Conservation (phyloP, 129 eudicot genomes). For the Daucus carota region DH1_v3.0 NC_030386.2:4821001-4821500, state of each 20-base stretch:
- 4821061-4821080: slow-evolving; percentile 48
- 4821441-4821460: slow-evolving; percentile 12
- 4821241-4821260: slow-evolving; percentile 37
- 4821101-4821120: slow-evolving; percentile 18
- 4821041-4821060: slow-evolving; percentile 48
- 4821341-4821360: slow-evolving; percentile 5
- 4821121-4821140: slow-evolving; percentile 29
- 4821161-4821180: not conserved
- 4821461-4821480: slow-evolving; percentile 14
- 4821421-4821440: slow-evolving; percentile 19
- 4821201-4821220: not conserved
- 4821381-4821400: slow-evolving; percentile 23
- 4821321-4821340: slow-evolving; percentile 9
- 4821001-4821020: not conserved
- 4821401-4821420: slow-evolving; percentile 14
- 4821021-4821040: not conserved
- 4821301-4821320: slow-evolving; percentile 12
- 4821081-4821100: slow-evolving; percentile 64
- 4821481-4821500: slow-evolving; percentile 9
- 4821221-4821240: not conserved
- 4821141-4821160: not conserved
- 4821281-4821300: slow-evolving; percentile 23
- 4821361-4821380: slow-evolving; percentile 2
- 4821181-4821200: not conserved
- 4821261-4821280: slow-evolving; percentile 26